phyloP scores from a whole-genome alignment of 1,139 yeast genomes.

The Kazachstania sp. region DNA sequence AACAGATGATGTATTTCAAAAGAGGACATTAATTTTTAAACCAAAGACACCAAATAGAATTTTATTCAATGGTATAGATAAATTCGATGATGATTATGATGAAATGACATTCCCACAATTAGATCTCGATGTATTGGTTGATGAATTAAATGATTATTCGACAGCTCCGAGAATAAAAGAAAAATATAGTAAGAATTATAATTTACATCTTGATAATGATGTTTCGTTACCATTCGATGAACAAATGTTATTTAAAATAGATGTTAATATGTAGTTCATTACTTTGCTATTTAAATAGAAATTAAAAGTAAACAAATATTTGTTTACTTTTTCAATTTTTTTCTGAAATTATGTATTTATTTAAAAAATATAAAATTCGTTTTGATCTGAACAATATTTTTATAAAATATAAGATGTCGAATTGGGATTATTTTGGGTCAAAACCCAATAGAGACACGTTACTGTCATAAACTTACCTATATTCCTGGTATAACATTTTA shows the following conservation, averaged over 20 bases:
- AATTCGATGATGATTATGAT: slow-evolving; percentile 24
- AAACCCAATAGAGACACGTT: too few relatives aligned
- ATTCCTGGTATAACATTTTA: too few relatives aligned
- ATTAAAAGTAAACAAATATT: too few relatives aligned
- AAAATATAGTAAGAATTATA: not conserved
- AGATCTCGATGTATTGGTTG: slow-evolving; percentile 17
- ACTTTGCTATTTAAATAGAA: too few relatives aligned
- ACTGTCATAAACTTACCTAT: too few relatives aligned
- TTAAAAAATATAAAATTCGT: too few relatives aligned
- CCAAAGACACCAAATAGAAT: slow-evolving; percentile 43
- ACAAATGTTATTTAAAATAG: not conserved
- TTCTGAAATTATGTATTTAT: too few relatives aligned
- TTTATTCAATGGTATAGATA: slow-evolving; percentile 35
- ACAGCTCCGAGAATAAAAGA: not conserved
- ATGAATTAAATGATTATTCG: slow-evolving; percentile 17
- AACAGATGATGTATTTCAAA: slow-evolving; percentile 32
- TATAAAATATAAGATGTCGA: too few relatives aligned
- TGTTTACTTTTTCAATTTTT: too few relatives aligned
- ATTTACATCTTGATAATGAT: slow-evolving; percentile 8
- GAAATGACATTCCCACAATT: slow-evolving; percentile 20
- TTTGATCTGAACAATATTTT: too few relatives aligned
- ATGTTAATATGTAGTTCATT: too few relatives aligned
- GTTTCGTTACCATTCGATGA: slow-evolving; percentile 5
- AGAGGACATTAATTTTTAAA: slow-evolving; percentile 32
- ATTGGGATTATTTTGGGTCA: too few relatives aligned